Conservation (phyloP, 805 yeast species). For the Candida odintsovae region DNA sequence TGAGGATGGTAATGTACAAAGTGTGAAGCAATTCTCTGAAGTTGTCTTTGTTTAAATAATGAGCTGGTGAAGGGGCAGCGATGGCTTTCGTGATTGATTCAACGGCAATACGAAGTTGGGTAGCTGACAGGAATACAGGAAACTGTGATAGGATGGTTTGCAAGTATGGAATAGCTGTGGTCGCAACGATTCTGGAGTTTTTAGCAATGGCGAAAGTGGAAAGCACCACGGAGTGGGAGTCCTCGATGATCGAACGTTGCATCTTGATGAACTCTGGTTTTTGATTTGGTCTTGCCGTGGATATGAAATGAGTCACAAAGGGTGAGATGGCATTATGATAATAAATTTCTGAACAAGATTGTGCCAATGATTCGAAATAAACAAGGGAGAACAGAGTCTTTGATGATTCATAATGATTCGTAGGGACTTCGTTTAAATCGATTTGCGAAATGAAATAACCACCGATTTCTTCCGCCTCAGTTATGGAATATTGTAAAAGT, state of each 20-base stretch:
- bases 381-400: conserved; percentile 25
- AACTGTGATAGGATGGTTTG: conserved; percentile 46
- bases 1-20: conserved; percentile 36
- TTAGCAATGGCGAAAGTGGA: conserved; percentile 23
- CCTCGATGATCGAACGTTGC: conserved; percentile 41
- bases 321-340: conserved; percentile 29
- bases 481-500: conserved; percentile 24
- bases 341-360: conserved; percentile 28
- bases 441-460: conserved; percentile 24
- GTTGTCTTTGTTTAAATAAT: conserved; percentile 23
- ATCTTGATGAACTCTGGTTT: conserved; percentile 4
- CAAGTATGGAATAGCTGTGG: conserved; percentile 34
- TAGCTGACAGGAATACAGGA: conserved; percentile 46
- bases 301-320: conserved; percentile 19
- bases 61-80: conserved; percentile 31
- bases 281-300: conserved; percentile 7
- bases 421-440: conserved; percentile 13
- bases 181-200: conserved; percentile 18
- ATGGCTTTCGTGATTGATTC: conserved; percentile 45
- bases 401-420: conserved; percentile 23
- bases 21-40: conserved; percentile 34
- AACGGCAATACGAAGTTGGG: conserved; percentile 52
- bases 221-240: conserved; percentile 57
- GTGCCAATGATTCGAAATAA: conserved; percentile 27
- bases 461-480: conserved; percentile 24